Base-by-base conservation (phyloP, 257 asterid species). In the Fraxinus pennsylvanica region DNA sequence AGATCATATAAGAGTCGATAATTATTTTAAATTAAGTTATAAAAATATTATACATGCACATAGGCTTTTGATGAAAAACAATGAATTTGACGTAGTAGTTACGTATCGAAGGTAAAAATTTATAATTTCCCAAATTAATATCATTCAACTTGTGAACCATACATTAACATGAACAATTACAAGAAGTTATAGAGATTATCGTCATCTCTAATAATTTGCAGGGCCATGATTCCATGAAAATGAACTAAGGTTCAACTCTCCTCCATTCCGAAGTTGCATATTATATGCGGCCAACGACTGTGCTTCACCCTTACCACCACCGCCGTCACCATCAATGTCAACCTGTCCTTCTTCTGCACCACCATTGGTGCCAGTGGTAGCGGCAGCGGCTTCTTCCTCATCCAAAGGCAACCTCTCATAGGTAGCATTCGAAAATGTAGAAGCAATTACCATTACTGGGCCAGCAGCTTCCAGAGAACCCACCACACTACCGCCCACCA, bases 401-500 rank as follows among this genome's bases (percentile, higher is more conserved):
- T 69, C 79, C 52, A 76, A 41, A 9, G 79, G 79, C 73, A 66
- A 13, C 45, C 66, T 66, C 36, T 76, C 79, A 57, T 76, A 76
- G 1, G 79, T 67, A 1, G 79, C 67, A 41, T 76, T 66, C 0
- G 68, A 65, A 52, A 76, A 76, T 39, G 79, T 76, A 1, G 79
- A 66, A 22, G 79, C 79, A 76, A 76, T 76, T 15, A 76, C 74
- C 79, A 76, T 66, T 38, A 76, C 79, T 14, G 79, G 79, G 12
- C 74, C 79, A 5, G 66, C 66, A 39, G 79, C 79, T 50, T 66
- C 29, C n/a, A 76, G 79, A 38, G 74, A 25, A 9, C 79, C 79
- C 66, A 76, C 79, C 52, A 76, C 79, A 76, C 80, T 76, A 21
- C 80, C 80, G 1, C 80, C 80, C 13, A 76, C 66, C 12, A 76